phyloP scores from a whole-genome alignment of 768 basidiomycete genomes.

The Cantharellus cinnabarinus region DNA sequence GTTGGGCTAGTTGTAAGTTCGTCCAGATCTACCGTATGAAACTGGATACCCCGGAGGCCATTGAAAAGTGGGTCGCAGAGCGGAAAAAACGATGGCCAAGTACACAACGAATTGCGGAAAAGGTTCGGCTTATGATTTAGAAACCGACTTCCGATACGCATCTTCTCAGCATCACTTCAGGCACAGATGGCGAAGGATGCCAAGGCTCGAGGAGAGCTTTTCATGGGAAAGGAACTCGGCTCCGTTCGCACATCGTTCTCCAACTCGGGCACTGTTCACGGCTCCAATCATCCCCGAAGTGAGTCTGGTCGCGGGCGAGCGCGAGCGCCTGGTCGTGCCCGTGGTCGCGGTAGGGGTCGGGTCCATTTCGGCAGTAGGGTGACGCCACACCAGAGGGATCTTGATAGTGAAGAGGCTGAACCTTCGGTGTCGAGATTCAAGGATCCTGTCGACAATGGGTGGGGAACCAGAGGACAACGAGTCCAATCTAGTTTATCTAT shows the following conservation, averaged over 20 bases:
- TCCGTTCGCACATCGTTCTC: not conserved
- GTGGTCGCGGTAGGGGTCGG: slow-evolving; percentile 14
- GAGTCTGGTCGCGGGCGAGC: not conserved
- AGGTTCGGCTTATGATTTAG: slow-evolving; percentile 17
- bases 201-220: slow-evolving; percentile 46
- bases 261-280: not conserved
- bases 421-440: slow-evolving; percentile 13
- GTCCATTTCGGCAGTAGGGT: slow-evolving; percentile 6
- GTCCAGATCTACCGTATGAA: slow-evolving; percentile 63
- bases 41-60: slow-evolving; percentile 62
- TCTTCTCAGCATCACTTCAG: slow-evolving; percentile 9
- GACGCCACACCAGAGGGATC: not conserved
- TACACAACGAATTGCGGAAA: slow-evolving; percentile 45
- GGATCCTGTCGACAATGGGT: slow-evolving; percentile 6
- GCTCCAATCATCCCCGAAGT: not conserved
- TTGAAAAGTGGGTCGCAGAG: slow-evolving; percentile 75
- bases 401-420: not conserved
- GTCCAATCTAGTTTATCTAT: not conserved
- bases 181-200: slow-evolving; percentile 62
- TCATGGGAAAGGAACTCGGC: not conserved
- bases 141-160: not conserved
- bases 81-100: slow-evolving; percentile 77
- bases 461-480: slow-evolving; percentile 17
- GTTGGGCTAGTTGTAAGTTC: slow-evolving; percentile 20
- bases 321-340: not conserved